Evolutionary conservation across 768 basidiomycete genomes (phyloP).

Genomic region (Lyophyllum shimeji): DNA sequence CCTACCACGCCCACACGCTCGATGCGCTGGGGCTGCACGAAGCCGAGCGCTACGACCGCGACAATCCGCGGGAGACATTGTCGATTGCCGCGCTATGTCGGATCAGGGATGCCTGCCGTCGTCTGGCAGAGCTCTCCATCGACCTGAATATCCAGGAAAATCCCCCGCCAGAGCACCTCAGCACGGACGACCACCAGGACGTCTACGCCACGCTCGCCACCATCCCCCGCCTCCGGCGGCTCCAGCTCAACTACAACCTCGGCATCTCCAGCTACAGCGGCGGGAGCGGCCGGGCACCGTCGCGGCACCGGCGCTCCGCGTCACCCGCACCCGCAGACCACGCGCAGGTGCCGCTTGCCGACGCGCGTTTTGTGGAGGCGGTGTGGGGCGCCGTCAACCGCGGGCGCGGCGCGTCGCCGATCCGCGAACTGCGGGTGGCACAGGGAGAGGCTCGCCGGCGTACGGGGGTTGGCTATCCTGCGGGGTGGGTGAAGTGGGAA

Average conservation of each 20-base stretch:
- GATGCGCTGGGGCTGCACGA: not conserved
- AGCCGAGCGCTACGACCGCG: not conserved
- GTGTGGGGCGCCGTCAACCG: not conserved
- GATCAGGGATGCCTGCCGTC: not conserved
- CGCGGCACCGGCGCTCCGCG: too few species aligned
- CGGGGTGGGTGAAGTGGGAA: not conserved
- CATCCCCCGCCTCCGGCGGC: not conserved
- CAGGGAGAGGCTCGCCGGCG: not conserved
- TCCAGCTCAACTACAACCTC: not conserved
- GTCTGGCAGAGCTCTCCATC: not conserved
- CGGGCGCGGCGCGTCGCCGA: not conserved
- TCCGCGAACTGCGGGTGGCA: not conserved
- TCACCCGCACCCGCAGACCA: too few species aligned
- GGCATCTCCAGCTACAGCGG: not conserved
- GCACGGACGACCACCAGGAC: not conserved
- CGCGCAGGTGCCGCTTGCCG: not conserved
- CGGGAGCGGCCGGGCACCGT: too few species aligned
- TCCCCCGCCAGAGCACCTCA: not conserved
- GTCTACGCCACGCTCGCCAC: not conserved
- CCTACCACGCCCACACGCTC: not conserved
- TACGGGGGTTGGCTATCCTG: not conserved
- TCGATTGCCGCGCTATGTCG: not conserved
- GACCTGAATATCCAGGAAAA: not conserved
- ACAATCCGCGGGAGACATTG: not conserved
- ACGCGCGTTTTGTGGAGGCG: not conserved